A percentile compares a stretch with the other conserved stretches of the same genome.
Conservation (phyloP, 257 asterid genomes). For the Gynochthodes officinalis region DNA sequence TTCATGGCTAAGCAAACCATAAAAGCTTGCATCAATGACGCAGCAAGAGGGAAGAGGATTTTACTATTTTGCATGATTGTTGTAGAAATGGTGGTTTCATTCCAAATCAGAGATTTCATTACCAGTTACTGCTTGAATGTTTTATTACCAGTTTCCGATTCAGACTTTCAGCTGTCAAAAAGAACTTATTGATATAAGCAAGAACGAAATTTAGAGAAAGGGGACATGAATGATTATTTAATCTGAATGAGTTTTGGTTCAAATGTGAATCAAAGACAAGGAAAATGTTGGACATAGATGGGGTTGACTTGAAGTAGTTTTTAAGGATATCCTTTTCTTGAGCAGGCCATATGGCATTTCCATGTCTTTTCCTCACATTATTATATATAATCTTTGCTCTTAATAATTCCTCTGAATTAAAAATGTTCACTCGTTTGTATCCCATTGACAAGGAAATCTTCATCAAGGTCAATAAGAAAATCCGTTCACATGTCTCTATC, state of each 20-base stretch:
- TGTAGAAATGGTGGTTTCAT: background rate
- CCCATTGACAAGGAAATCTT: too few relatives aligned
- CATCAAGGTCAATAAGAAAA: too few relatives aligned
- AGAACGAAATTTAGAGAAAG: background rate
- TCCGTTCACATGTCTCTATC: background rate
- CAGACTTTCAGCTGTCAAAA: background rate
- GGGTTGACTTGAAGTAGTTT: background rate
- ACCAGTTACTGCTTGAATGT: background rate
- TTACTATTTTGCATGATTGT: constrained; percentile 7
- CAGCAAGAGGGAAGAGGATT: background rate
- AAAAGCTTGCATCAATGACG: constrained; percentile 3
- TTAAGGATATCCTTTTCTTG: background rate
- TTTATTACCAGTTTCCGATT: too few relatives aligned
- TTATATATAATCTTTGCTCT: background rate
- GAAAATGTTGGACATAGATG: too few relatives aligned
- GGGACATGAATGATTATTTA: background rate
- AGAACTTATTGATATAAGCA: background rate
- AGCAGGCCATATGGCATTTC: background rate
- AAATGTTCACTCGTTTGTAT: background rate
- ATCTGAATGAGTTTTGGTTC: background rate
- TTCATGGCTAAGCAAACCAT: constrained; percentile 10
- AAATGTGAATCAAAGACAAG: constrained; percentile 2
- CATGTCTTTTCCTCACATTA: background rate
- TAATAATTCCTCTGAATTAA: background rate
- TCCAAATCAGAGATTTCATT: too few relatives aligned